A percentile compares a stretch with the other conserved stretches of the same genome.
Conservation (phyloP, 2,329 filamentous ascomycete species). For the Endoconidiophora polonica region DNA sequence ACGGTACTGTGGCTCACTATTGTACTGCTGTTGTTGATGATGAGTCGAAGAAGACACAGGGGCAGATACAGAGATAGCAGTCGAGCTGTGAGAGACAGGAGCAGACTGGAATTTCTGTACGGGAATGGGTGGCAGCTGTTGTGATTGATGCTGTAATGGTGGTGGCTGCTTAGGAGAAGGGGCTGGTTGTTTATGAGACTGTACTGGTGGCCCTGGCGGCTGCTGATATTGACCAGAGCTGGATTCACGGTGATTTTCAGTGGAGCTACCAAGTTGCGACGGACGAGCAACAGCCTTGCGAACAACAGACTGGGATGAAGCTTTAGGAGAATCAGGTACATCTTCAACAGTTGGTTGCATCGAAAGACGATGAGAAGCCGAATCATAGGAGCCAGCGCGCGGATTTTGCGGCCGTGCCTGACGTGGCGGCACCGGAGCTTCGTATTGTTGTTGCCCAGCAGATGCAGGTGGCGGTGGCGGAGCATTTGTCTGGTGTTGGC, state of each 20-base stretch:
- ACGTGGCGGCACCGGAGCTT: constrained; percentile 20
- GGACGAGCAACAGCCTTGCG: constrained; percentile 8
- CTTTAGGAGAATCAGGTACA: constrained; percentile 34
- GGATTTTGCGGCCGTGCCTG: constrained; percentile 19
- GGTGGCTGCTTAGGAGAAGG: background rate
- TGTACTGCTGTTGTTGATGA: background rate
- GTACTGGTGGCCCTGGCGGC: background rate
- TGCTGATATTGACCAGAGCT: constrained; percentile 7
- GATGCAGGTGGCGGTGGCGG: background rate
- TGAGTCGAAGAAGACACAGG: background rate
- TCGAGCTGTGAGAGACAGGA: background rate
- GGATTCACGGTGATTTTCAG: constrained; percentile 1
- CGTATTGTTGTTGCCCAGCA: constrained; percentile 1
- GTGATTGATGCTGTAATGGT: background rate
- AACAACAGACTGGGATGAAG: constrained; percentile 6
- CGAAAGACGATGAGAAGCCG: constrained; percentile 27
- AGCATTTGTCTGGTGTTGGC: background rate
- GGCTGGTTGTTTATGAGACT: constrained; percentile 1
- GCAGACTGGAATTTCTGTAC: background rate
- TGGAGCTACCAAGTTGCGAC: constrained; percentile 1
- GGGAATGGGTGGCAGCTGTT: background rate
- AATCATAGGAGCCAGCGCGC: constrained; percentile 36
- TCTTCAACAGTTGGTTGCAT: constrained; percentile 51
- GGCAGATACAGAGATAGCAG: background rate
- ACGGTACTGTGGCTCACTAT: background rate